Base-by-base conservation (phyloP, 2,329 filamentous ascomycete species). In the Mycocentrospora acerina region DNA sequence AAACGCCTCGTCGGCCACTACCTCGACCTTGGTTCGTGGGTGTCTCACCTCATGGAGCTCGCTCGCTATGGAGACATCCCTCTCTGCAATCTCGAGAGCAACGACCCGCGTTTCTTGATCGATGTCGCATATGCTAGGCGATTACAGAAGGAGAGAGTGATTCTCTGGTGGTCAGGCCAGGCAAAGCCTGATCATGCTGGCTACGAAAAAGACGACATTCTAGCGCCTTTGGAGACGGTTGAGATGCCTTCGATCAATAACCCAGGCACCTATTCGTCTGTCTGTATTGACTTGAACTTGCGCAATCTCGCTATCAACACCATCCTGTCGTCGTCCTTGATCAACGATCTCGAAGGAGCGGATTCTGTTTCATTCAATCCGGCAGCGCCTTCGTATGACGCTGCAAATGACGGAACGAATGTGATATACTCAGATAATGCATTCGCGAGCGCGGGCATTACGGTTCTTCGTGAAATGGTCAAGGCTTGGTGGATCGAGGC, bases 401-500 rank as follows among this genome's bases (percentile, higher is more conserved):
- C 71, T 0, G 64, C 75, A 2, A 77, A 77, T 8, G 82, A 85
- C 40, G 84, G 82, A 0, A 74, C 79, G 0, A 85, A 85, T 43
- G 78, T 84, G 13, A 79, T 95, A 6, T 86, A 88, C 46, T 88
- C 90, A 0, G 90, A 95, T 46, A 93, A 86, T 44, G 88, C 91
- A 0, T 98, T 98, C 63, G 85, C 91, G n/a, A 87, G 89, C 33
- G 90, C 91, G 3, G 88, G 90, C 37, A 87, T 97, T 4, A 80
- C 85, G 6, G 93, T 98, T 1, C 76, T 99, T 3, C 85, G 93
- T 11, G 94, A 97, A 57, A 96, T 99, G 90, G 93, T 99, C 54
- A 95, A 96, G 66, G 81, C 88, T 3, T 99, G 94, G 94, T 98
- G 93, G 93, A 80, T 85, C 1, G 91, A 98, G 67, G 94, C 93